Evolutionary conservation across 1,139 yeast genomes (phyloP).

Genomic region (Saccharomyces hybrid): DNA sequence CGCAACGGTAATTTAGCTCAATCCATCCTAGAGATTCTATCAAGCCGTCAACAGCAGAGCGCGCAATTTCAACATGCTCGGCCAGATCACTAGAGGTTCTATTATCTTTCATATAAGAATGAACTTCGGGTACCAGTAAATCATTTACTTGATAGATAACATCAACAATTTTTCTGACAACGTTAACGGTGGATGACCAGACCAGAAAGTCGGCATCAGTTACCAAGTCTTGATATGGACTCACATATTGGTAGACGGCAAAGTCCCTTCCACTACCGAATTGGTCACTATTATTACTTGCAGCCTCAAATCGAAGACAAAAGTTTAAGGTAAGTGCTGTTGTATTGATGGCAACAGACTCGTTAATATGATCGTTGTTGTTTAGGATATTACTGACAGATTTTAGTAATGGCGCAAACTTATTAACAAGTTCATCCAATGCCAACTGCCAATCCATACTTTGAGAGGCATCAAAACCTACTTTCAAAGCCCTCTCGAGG

Average conservation of each 20-base stretch:
- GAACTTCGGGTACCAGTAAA: slow-evolving; percentile 23
- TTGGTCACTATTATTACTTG: slow-evolving; percentile 6
- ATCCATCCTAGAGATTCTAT: slow-evolving; percentile 37
- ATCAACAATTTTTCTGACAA: slow-evolving; percentile 34
- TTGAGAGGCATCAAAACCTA: slow-evolving; percentile 33
- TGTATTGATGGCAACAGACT: slow-evolving; percentile 29
- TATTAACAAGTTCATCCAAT: slow-evolving; percentile 39
- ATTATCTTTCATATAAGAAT: slow-evolving; percentile 14
- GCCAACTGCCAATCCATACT: slow-evolving; percentile 47
- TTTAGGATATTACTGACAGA: slow-evolving; percentile 34
- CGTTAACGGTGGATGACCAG: slow-evolving; percentile 39
- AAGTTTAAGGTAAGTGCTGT: slow-evolving; percentile 36
- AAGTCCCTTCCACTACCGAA: slow-evolving; percentile 13
- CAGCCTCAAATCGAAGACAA: slow-evolving; percentile 35
- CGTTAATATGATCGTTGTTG: slow-evolving; percentile 7
- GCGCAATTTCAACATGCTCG: slow-evolving; percentile 10
- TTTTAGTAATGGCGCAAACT: slow-evolving; percentile 43
- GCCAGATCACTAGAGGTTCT: slow-evolving; percentile 1
- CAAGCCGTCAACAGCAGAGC: slow-evolving; percentile 16
- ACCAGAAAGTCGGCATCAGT: slow-evolving; percentile 39
- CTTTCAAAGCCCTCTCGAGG: slow-evolving; percentile 29
- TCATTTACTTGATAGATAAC: slow-evolving; percentile 34
- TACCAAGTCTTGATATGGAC: slow-evolving; percentile 34
- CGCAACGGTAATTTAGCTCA: slow-evolving; percentile 37
- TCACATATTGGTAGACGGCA: slow-evolving; percentile 40